phyloP scores from a whole-genome alignment of 2,329 filamentous ascomycete genomes.

The Thelonectria rubi region DNA sequence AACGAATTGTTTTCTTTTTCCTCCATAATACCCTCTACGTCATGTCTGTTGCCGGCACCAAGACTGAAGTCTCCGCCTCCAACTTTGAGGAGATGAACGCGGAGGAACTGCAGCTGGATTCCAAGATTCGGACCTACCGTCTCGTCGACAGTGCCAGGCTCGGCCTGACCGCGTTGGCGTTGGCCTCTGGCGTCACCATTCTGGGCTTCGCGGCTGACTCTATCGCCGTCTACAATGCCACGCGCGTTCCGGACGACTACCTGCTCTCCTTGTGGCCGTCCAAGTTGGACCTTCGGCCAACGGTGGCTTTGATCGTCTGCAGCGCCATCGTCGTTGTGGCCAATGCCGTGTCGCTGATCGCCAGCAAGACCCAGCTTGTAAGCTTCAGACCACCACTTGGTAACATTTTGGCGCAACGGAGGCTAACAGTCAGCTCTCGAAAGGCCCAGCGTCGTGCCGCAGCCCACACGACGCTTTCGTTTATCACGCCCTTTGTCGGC shows the following conservation, averaged over 20 bases:
- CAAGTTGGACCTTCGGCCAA: conserved; percentile 65
- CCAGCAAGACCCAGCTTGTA: conserved; percentile 60
- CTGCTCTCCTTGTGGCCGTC: conserved; percentile 66
- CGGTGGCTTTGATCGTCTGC: conserved; percentile 62
- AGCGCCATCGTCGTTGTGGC: conserved; percentile 59
- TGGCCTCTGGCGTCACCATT: conserved; percentile 61
- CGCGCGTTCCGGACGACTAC: conserved; percentile 57
- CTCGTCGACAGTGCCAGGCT: conserved; percentile 56
- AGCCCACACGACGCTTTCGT: conserved; percentile 32
- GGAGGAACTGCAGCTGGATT: conserved; percentile 46
- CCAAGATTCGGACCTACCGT: conserved; percentile 51
- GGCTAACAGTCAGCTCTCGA: conserved; percentile 27
- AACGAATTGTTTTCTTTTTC: conserved; percentile 12
- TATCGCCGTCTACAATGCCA: conserved; percentile 64
- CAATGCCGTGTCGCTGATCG: conserved; percentile 58
- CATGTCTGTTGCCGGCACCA: conserved; percentile 45
- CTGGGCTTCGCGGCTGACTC: conserved; percentile 65
- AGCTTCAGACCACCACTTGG: conserved; percentile 42
- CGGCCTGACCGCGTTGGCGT: conserved; percentile 58
- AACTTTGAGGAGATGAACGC: conserved; percentile 62
- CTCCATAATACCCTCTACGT: conserved; percentile 26
- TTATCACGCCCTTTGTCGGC: conserved; percentile 43
- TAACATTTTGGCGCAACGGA: conserved; percentile 16
- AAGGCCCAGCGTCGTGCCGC: conserved; percentile 36
- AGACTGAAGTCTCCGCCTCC: conserved; percentile 54